Evolutionary conservation across 2,329 filamentous ascomycete species (phyloP).

Genomic region (Xylaria sp.): DNA sequence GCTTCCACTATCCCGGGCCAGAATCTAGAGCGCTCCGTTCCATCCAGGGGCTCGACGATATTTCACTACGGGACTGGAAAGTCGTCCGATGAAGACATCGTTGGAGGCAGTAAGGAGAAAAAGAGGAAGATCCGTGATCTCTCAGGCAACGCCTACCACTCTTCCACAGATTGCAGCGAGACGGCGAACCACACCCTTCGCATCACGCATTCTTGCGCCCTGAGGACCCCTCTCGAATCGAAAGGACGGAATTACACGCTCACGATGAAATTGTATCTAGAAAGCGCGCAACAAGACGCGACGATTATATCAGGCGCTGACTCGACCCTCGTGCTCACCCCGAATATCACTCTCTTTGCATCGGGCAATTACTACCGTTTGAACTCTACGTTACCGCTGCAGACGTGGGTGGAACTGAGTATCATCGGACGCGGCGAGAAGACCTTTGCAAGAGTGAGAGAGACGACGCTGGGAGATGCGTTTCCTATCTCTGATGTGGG

Average conservation of each 20-base stretch:
- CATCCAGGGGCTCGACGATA: conserved; percentile 45
- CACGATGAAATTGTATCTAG: conserved; percentile 48
- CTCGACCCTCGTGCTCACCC: conserved; percentile 50
- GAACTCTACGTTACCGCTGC: conserved; percentile 42
- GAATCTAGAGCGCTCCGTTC: conserved; percentile 53
- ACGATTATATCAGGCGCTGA: conserved; percentile 50
- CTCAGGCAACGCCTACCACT: conserved; percentile 50
- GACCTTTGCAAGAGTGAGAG: conserved; percentile 40
- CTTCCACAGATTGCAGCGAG: conserved; percentile 45
- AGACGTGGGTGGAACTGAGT: conserved; percentile 39
- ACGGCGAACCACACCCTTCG: conserved; percentile 36
- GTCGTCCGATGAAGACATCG: background rate
- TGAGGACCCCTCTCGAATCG: conserved; percentile 54
- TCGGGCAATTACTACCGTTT: conserved; percentile 45
- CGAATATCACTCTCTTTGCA: conserved; percentile 45
- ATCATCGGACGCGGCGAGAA: conserved; percentile 41
- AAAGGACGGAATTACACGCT: conserved; percentile 65
- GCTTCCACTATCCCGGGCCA: conserved; percentile 51
- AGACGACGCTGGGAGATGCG: conserved; percentile 13
- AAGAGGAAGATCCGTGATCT: conserved; percentile 40
- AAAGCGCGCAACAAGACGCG: conserved; percentile 38
- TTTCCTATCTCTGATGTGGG: too few relatives aligned
- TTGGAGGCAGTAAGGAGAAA: background rate
- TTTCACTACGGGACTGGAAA: conserved; percentile 42
- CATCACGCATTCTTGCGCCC: conserved; percentile 48